Evolutionary conservation across 1,139 yeast genomes (phyloP).

Genomic region (Blastobotrys serpentis): DNA sequence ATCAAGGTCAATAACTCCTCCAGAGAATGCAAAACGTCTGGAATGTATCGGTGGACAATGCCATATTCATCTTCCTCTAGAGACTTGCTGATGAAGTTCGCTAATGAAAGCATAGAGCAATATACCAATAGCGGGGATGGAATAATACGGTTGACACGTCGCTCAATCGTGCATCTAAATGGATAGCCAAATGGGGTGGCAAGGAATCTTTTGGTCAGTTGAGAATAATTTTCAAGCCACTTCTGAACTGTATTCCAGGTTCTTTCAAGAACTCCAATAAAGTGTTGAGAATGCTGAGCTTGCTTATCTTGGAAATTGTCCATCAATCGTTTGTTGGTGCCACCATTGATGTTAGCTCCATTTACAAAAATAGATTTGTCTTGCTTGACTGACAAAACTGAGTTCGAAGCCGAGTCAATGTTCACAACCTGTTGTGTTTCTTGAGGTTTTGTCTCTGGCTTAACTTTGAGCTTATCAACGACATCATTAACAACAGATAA

Average conservation of each 20-base stretch:
- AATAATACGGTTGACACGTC: slow-evolving; percentile 28
- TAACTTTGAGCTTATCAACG: slow-evolving; percentile 19
- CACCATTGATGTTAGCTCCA: slow-evolving; percentile 10
- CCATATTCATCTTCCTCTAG: slow-evolving; percentile 41
- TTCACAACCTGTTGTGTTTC: not conserved
- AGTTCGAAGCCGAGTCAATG: slow-evolving; percentile 12
- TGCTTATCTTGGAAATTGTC: slow-evolving; percentile 31
- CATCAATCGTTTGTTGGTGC: slow-evolving; percentile 20
- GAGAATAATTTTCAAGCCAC: slow-evolving; percentile 18
- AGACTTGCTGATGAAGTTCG: slow-evolving; percentile 34
- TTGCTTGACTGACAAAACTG: slow-evolving; percentile 22
- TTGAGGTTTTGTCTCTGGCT: slow-evolving; percentile 16
- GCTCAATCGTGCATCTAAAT: slow-evolving; percentile 36
- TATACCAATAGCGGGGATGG: slow-evolving; percentile 33
- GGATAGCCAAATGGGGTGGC: slow-evolving; percentile 25
- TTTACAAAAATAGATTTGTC: slow-evolving; percentile 22
- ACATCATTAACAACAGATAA: slow-evolving; percentile 21
- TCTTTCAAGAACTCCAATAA: slow-evolving; percentile 19
- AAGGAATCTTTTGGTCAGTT: slow-evolving; percentile 19
- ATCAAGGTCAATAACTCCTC: slow-evolving; percentile 31
- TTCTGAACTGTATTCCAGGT: slow-evolving; percentile 6
- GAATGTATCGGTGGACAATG: slow-evolving; percentile 42
- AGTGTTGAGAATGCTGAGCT: slow-evolving; percentile 27
- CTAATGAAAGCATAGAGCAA: slow-evolving; percentile 33
- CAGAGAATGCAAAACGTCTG: slow-evolving; percentile 33